These are phyloP conservation scores for Pseudomonodictys pantanalensis DNA, from an alignment of 495 filamentous ascomycete species.

Conservation along the genomic window DNA sequence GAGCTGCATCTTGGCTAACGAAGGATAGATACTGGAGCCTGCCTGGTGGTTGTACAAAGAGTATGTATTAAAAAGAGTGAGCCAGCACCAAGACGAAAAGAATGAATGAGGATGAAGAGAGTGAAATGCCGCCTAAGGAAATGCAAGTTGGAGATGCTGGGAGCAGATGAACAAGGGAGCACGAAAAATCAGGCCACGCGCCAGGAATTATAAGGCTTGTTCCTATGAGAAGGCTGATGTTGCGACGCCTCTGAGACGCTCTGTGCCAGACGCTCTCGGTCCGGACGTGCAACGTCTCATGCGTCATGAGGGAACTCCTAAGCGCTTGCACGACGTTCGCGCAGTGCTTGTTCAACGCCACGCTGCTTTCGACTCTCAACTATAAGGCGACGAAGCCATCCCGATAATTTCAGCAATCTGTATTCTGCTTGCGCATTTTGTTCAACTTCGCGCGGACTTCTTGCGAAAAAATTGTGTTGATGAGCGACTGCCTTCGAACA, in stretches of 20 bases:
- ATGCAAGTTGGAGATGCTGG: no score
- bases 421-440: no score
- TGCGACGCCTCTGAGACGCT: not conserved
- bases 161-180: not conserved
- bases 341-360: not conserved
- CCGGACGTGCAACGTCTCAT: not conserved
- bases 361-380: not conserved
- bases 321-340: not conserved
- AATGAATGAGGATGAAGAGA: not conserved
- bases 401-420: no score
- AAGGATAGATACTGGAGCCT: not conserved
- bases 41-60: not conserved
- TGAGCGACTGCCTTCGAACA: not conserved
- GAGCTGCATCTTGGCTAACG: not conserved
- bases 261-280: not conserved
- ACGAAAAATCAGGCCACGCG: not conserved
- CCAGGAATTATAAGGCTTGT: not conserved
- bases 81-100: not conserved
- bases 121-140: not conserved
- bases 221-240: not conserved
- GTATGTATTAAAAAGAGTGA: not conserved
- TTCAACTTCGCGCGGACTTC: not conserved
- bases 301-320: not conserved
- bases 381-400: no score
- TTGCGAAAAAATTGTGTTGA: not conserved